These are phyloP conservation scores for Albizia julibrissin DNA, from an alignment of 306 rosid species.

Conservation along the genomic window DNA sequence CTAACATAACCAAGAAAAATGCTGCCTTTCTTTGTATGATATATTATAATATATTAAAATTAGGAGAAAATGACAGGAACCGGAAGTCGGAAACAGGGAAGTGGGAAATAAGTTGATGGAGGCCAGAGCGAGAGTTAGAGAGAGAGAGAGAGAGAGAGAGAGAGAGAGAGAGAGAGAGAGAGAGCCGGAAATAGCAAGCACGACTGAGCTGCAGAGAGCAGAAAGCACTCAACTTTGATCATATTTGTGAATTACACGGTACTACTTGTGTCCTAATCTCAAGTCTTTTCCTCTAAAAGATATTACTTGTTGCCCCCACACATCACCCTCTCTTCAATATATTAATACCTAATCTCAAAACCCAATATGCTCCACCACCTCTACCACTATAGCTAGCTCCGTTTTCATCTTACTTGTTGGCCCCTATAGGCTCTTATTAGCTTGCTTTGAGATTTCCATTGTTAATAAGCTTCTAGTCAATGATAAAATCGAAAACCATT, in stretches of 20 bases:
- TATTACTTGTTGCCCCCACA: background rate
- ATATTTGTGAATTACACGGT: background rate
- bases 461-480: background rate
- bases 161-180: background rate
- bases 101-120: constrained; percentile 19
- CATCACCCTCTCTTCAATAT: background rate
- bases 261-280: constrained; percentile 29
- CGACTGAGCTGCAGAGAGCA: background rate
- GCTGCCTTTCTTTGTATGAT: background rate
- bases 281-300: constrained; percentile 36
- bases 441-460: too few relatives aligned
- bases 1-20: background rate
- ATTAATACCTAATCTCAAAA: background rate
- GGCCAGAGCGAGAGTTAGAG: background rate
- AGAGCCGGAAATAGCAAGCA: constrained; percentile 19
- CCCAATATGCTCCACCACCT: background rate
- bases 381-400: background rate
- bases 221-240: background rate
- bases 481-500: constrained; percentile 25
- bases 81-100: background rate
- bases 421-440: background rate
- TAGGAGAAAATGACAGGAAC: background rate
- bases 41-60: too few relatives aligned
- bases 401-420: background rate
- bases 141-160: constrained; percentile 4